A percentile compares a stretch with the other conserved stretches of the same genome.
Conservation (phyloP, 116 monocot genomes). For the Dioscorea cayenensis region DNA sequence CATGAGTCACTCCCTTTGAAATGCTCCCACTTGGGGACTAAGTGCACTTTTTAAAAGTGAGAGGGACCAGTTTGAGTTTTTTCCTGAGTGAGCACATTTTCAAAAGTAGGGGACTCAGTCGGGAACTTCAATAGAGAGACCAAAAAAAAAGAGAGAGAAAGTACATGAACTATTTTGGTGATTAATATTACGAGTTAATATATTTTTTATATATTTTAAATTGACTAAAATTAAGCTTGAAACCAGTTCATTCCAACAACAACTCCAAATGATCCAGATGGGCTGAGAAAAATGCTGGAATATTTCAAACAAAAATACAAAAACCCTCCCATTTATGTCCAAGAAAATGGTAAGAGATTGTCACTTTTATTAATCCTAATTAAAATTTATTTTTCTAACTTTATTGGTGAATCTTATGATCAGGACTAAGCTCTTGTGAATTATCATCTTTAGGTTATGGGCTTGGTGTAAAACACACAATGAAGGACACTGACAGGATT, state of each 20-base stretch:
- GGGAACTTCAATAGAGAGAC: no score
- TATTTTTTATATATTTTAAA: no score
- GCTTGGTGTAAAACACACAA: slow-evolving; percentile 8
- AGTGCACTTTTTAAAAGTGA: no score
- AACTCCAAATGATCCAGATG: slow-evolving; percentile 20
- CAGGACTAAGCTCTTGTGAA: background rate
- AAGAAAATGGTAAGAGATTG: slow-evolving; percentile 55
- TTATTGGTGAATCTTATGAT: background rate
- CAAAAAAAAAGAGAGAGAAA: no score
- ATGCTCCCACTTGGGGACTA: no score
- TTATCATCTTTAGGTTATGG: slow-evolving; percentile 22
- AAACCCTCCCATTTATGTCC: slow-evolving; percentile 41
- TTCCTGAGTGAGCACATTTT: no score
- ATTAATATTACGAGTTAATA: no score
- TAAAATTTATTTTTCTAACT: background rate
- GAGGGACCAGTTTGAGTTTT: no score
- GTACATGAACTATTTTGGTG: no score
- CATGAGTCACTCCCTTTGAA: no score
- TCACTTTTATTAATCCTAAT: background rate
- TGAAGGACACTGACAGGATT: slow-evolving; percentile 34
- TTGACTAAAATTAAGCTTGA: background rate
- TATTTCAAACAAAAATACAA: slow-evolving; percentile 32
- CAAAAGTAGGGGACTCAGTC: no score
- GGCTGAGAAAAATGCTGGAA: slow-evolving; percentile 38
- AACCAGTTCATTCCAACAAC: slow-evolving; percentile 26